A percentile compares a stretch with the other conserved stretches of the same genome.
These are phyloP conservation scores for Parietichytrium sp. DNA, from an alignment of 108 stramenopile species.

Conservation along the genomic window DNA sequence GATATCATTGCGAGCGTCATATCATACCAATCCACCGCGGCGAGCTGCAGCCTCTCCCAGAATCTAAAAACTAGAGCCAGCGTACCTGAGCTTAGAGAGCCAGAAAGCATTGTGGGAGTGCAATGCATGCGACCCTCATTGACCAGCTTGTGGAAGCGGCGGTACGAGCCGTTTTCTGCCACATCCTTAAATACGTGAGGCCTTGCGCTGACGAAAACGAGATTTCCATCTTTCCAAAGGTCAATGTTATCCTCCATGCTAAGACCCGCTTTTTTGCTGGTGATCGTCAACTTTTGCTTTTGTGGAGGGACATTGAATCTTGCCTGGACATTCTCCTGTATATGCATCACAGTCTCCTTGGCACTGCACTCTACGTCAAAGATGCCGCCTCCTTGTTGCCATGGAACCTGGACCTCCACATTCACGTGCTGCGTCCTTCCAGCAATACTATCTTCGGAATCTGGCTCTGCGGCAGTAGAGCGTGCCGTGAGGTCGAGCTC, in stretches of 20 bases:
- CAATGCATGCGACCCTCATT: constrained; percentile 56
- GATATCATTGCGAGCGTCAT: neutral
- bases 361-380: neutral
- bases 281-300: neutral
- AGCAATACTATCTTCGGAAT: too few relatives aligned
- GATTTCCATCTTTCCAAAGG: constrained; percentile 49
- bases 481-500: constrained; percentile 56
- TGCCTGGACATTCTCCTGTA: neutral
- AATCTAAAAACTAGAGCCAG: neutral
- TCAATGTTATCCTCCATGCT: neutral
- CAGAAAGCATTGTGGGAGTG: constrained; percentile 59
- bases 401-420: neutral
- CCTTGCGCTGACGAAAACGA: constrained; percentile 62
- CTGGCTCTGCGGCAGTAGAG: too few relatives aligned
- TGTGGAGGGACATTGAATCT: neutral
- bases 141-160: constrained; percentile 54
- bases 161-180: constrained; percentile 41
- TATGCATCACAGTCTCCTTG: neutral
- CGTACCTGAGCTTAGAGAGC: constrained; percentile 54
- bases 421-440: constrained; percentile 47
- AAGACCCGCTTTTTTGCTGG: neutral
- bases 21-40: constrained; percentile 30
- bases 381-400: constrained; percentile 2
- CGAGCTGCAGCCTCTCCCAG: neutral
- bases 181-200: constrained; percentile 67